Evolutionary conservation across 1,284 basidiomycete genomes (phyloP).

Genomic region (Afroboletus lepidellus): DNA sequence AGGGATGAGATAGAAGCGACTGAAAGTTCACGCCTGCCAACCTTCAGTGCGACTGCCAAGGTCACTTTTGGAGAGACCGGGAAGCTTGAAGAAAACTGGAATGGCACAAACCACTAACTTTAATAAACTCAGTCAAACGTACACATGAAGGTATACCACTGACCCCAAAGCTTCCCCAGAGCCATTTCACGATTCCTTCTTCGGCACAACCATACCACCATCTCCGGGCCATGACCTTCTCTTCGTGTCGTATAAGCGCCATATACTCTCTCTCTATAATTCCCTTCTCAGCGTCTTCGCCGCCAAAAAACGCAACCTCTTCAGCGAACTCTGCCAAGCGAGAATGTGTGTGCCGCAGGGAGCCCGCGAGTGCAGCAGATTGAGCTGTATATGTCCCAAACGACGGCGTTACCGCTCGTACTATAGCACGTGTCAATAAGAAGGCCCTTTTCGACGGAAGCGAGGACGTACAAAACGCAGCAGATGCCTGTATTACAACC

Average conservation of each 20-base stretch:
- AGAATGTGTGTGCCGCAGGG: conserved; percentile 89
- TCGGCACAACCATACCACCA: conserved; percentile 93
- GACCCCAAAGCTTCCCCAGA: conserved; percentile 94
- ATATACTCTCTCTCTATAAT: conserved; percentile 92
- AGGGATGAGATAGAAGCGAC: not conserved
- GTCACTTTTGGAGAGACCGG: conserved; percentile 68
- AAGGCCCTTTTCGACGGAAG: not conserved
- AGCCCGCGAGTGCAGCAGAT: conserved; percentile 85
- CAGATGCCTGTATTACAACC: conserved; percentile 80
- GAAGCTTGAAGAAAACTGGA: conserved; percentile 89
- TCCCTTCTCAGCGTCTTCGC: conserved; percentile 90
- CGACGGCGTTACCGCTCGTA: conserved; percentile 86
- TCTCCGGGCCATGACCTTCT: conserved; percentile 75
- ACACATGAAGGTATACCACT: conserved; percentile 27
- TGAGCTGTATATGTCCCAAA: conserved; percentile 89
- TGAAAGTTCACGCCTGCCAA: conserved; percentile 28
- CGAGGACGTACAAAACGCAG: conserved; percentile 65
- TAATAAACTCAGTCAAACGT: conserved; percentile 9
- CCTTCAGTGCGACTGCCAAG: conserved; percentile 87
- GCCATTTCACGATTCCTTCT: conserved; percentile 96
- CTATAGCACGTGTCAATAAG: conserved; percentile 39
- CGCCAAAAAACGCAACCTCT: conserved; percentile 92
- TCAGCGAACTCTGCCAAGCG: conserved; percentile 93
- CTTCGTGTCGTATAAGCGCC: conserved; percentile 85
- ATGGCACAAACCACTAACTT: conserved; percentile 90